Evolutionary conservation across 352 stramenopile genomes (phyloP).

Genomic region (Globisporangium uncinulatum): DNA sequence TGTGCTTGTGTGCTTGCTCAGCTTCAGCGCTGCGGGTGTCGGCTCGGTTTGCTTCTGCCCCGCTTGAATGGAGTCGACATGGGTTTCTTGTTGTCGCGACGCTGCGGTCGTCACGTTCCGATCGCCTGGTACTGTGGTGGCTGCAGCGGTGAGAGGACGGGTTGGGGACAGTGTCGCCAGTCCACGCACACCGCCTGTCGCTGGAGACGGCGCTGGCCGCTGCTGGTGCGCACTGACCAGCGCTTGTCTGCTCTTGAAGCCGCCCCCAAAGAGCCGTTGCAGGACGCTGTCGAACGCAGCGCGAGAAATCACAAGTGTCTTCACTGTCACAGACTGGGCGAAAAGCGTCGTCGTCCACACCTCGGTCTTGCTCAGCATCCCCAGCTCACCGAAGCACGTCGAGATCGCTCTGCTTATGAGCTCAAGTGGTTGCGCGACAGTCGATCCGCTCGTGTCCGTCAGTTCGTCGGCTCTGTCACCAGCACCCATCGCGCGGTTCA

Average conservation of each 20-base stretch:
- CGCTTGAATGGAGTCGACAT: too few species aligned
- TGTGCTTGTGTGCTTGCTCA: too few species aligned
- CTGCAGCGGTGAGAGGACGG: slow-evolving; percentile 21
- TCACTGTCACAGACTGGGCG: slow-evolving; percentile 14
- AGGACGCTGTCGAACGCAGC: slow-evolving; percentile 35
- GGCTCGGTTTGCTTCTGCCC: too few species aligned
- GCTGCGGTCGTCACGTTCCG: too few species aligned
- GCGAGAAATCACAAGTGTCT: slow-evolving; percentile 23
- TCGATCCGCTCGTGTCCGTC: too few species aligned
- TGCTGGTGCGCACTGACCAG: slow-evolving; percentile 15
- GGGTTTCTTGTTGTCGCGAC: too few species aligned
- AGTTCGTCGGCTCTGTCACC: too few species aligned
- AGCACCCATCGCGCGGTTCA: too few species aligned
- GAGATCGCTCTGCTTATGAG: slow-evolving; percentile 3
- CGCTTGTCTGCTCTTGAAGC: slow-evolving; percentile 19
- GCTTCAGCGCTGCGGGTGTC: too few species aligned
- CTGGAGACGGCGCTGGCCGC: slow-evolving; percentile 31
- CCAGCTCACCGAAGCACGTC: slow-evolving; percentile 35
- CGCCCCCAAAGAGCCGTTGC: slow-evolving; percentile 28
- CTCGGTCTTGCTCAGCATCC: slow-evolving; percentile 36
- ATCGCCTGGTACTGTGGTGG: not conserved
- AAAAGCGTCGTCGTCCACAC: slow-evolving; percentile 31
- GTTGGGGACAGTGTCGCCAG: slow-evolving; percentile 7
- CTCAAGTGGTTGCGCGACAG: too few species aligned
- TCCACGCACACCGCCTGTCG: slow-evolving; percentile 16